These are phyloP conservation scores for Coleophoma cylindrospora DNA, from an alignment of 2,329 filamentous ascomycete genomes.

Conservation along the genomic window DNA sequence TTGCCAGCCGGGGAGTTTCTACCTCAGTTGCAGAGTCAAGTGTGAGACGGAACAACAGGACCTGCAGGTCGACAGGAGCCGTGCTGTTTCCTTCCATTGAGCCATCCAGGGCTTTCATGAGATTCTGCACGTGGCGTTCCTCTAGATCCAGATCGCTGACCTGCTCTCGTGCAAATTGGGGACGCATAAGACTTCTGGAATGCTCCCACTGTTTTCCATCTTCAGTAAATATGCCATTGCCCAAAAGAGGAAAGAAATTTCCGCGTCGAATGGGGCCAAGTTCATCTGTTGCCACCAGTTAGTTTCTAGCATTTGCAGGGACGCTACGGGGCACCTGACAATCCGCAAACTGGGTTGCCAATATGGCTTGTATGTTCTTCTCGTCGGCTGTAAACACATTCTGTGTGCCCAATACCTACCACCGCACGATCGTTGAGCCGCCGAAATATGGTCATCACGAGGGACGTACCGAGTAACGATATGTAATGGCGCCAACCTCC, in stretches of 20 bases:
- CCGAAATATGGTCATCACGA: too few species aligned
- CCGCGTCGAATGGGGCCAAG: conserved; percentile 48
- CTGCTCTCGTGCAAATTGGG: conserved; percentile 49
- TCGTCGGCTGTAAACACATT: conserved; percentile 20
- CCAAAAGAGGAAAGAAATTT: conserved; percentile 36
- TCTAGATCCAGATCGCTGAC: conserved; percentile 65
- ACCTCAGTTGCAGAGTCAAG: conserved; percentile 47
- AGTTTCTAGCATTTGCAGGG: conserved; percentile 47
- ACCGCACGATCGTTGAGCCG: too few species aligned
- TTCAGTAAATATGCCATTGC: conserved; percentile 25
- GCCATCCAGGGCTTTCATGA: conserved; percentile 53
- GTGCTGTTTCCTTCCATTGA: conserved; percentile 47
- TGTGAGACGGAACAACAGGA: conserved; percentile 55
- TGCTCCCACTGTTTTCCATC: conserved; percentile 25
- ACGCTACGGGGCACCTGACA: conserved; percentile 25
- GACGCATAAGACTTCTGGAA: conserved; percentile 41
- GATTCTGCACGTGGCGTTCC: conserved; percentile 59
- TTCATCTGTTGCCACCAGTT: conserved; percentile 49
- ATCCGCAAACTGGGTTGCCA: conserved; percentile 46
- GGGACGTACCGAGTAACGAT: conserved; percentile 7
- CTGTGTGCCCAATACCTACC: conserved; percentile 10
- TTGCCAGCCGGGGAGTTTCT: neutral
- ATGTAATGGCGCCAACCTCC: conserved; percentile 26
- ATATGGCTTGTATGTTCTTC: conserved; percentile 49
- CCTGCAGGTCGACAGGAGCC: conserved; percentile 52